A percentile compares a stretch with the other conserved stretches of the same genome.
Conservation (phyloP, 768 basidiomycete species). For the Podaxis sp. region DNA sequence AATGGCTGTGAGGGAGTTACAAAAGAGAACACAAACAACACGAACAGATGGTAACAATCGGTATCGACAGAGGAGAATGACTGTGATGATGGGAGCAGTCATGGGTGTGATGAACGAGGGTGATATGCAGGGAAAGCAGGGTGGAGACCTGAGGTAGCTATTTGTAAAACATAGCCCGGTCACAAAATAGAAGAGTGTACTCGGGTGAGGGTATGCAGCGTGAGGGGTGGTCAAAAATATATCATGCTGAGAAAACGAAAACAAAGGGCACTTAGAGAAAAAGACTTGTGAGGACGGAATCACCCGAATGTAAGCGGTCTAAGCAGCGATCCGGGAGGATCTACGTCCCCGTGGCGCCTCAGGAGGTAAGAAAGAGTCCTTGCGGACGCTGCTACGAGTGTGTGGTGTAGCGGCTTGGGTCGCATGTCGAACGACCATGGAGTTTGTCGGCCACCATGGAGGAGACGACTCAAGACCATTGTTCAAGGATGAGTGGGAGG, state of each 20-base stretch:
- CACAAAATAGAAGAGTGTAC: slow-evolving; percentile 1
- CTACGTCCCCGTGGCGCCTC: slow-evolving; percentile 5
- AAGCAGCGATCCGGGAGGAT: slow-evolving; percentile 4
- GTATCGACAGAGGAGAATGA: not conserved
- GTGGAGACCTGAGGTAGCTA: slow-evolving; percentile 1
- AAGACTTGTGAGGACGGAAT: not conserved
- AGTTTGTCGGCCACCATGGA: slow-evolving; percentile 6
- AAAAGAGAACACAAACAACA: not conserved
- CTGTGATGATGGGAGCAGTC: slow-evolving; percentile 2
- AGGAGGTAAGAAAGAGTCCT: not conserved
- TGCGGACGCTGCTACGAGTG: slow-evolving; percentile 3
- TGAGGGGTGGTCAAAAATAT: not conserved
- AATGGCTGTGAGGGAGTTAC: not conserved
- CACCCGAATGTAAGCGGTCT: not conserved
- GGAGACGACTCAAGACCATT: slow-evolving; percentile 1
- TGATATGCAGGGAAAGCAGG: not conserved
- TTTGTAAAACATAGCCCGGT: not conserved
- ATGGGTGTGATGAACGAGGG: not conserved
- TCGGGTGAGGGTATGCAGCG: not conserved
- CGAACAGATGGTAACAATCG: not conserved
- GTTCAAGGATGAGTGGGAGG: slow-evolving; percentile 6
- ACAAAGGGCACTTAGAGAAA: not conserved
- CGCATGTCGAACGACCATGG: slow-evolving; percentile 5
- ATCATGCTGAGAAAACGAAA: not conserved
- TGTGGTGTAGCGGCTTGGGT: slow-evolving; percentile 1